Evolutionary conservation across 345 rosid species (phyloP).

Genomic region (Lepidium africanum): DNA sequence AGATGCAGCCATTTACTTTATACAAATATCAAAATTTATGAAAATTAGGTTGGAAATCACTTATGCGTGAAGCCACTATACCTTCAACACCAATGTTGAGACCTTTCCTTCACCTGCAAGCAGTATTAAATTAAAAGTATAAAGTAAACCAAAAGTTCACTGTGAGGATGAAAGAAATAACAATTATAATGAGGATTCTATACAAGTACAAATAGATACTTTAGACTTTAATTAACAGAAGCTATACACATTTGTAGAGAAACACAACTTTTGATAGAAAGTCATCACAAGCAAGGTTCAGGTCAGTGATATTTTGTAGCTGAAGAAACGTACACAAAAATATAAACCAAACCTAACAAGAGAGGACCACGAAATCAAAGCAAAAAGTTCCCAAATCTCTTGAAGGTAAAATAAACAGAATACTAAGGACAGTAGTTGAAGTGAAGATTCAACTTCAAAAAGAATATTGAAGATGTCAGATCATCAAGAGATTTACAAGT

Average conservation of each 20-base stretch:
- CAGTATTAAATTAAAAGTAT: too few relatives aligned
- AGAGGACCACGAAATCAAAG: neutral
- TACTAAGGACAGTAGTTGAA: neutral
- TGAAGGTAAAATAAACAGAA: neutral
- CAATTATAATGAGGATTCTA: too few relatives aligned
- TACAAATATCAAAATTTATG: too few relatives aligned
- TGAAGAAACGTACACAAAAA: neutral
- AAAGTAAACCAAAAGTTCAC: too few relatives aligned
- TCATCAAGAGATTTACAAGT: neutral
- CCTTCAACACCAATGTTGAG: too few relatives aligned
- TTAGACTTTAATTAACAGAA: constrained; percentile 4
- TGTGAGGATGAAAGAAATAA: too few relatives aligned
- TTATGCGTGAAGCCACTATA: too few relatives aligned
- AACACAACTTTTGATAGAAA: neutral
- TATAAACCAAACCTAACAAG: neutral
- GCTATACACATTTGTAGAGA: neutral
- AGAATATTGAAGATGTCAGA: neutral
- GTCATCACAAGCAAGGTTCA: neutral
- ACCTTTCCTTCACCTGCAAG: too few relatives aligned
- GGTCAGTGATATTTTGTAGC: neutral
- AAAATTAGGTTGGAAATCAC: too few relatives aligned
- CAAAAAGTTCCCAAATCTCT: constrained; percentile 5
- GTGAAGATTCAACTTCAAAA: neutral
- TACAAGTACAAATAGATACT: constrained; percentile 4
- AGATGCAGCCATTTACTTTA: too few relatives aligned